These are phyloP conservation scores for Coniochaeta pulveracea DNA, from an alignment of 2,329 filamentous ascomycete species.

Conservation along the genomic window DNA sequence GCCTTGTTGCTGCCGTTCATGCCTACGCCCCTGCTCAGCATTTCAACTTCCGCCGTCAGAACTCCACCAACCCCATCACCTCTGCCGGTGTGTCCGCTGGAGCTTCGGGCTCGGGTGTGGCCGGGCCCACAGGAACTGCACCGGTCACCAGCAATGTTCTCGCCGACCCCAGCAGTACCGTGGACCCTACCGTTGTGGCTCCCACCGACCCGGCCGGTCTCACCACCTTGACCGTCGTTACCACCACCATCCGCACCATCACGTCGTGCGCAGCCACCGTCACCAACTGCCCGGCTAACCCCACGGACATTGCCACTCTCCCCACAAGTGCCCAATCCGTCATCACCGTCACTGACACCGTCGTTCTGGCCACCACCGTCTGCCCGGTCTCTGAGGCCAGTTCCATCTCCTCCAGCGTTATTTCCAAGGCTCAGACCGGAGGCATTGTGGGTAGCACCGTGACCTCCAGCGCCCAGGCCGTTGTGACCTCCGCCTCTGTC, in stretches of 20 bases:
- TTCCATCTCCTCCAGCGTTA: slow-evolving; percentile 24
- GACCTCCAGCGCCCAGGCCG: slow-evolving; percentile 20
- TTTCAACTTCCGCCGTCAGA: slow-evolving; percentile 18
- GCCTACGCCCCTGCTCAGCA: slow-evolving; percentile 28
- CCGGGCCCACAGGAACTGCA: slow-evolving; percentile 1
- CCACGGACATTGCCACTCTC: slow-evolving; percentile 16
- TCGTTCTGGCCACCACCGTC: slow-evolving; percentile 25
- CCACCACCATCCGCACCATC: slow-evolving; percentile 23
- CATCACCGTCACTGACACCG: slow-evolving; percentile 24
- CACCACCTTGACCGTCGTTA: slow-evolving; percentile 27
- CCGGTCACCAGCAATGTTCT: slow-evolving; percentile 7
- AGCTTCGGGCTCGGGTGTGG: slow-evolving; percentile 6
- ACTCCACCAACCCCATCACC: slow-evolving; percentile 8
- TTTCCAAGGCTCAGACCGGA: slow-evolving; percentile 18
- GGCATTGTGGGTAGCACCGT: slow-evolving; percentile 25
- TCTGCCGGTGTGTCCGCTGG: not conserved
- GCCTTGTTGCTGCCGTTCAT: slow-evolving; percentile 30
- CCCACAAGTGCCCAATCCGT: slow-evolving; percentile 17
- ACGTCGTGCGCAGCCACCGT: slow-evolving; percentile 25
- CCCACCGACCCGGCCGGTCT: slow-evolving; percentile 11
- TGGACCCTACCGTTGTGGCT: slow-evolving; percentile 7
- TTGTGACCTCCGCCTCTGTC: slow-evolving; percentile 10
- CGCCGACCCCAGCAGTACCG: not conserved
- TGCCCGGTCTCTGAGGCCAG: slow-evolving; percentile 29
- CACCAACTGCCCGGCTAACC: slow-evolving; percentile 26